Evolutionary conservation across 2,329 filamentous ascomycete species (phyloP).

Genomic region (Penicillium sp.): DNA sequence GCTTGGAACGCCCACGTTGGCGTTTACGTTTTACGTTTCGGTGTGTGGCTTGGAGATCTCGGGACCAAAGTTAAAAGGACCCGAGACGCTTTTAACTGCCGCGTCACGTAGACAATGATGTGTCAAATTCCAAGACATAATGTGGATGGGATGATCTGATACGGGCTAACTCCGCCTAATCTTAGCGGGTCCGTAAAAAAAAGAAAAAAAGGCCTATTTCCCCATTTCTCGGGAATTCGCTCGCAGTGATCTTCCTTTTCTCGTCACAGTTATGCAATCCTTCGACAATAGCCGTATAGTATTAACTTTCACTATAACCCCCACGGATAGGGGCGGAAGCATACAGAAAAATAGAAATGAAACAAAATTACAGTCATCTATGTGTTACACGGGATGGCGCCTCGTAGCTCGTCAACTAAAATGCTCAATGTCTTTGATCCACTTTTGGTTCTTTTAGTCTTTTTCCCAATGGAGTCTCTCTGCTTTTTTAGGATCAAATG

Average conservation of each 20-base stretch:
- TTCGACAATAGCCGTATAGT: background rate
- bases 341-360: background rate
- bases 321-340: background rate
- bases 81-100: constrained; percentile 1
- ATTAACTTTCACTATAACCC: too few species aligned
- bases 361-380: constrained; percentile 25
- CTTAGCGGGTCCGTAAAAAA: background rate
- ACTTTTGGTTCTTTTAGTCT: constrained; percentile 20
- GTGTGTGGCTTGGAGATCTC: background rate
- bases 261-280: constrained; percentile 1
- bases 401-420: constrained; percentile 20
- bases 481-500: constrained; percentile 6
- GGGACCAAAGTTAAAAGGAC: background rate
- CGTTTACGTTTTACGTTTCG: background rate
- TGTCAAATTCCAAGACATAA: constrained; percentile 10
- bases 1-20: background rate
- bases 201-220: background rate
- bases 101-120: constrained; percentile 8
- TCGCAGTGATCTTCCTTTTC: background rate
- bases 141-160: constrained; percentile 18
- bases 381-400: constrained; percentile 24
- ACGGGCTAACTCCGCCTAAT: constrained; percentile 9
- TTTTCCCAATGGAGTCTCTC: constrained; percentile 20
- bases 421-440: constrained; percentile 24
- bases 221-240: background rate